These are phyloP conservation scores for Glycine soja DNA, from an alignment of 306 rosid genomes.

Conservation along the genomic window DNA sequence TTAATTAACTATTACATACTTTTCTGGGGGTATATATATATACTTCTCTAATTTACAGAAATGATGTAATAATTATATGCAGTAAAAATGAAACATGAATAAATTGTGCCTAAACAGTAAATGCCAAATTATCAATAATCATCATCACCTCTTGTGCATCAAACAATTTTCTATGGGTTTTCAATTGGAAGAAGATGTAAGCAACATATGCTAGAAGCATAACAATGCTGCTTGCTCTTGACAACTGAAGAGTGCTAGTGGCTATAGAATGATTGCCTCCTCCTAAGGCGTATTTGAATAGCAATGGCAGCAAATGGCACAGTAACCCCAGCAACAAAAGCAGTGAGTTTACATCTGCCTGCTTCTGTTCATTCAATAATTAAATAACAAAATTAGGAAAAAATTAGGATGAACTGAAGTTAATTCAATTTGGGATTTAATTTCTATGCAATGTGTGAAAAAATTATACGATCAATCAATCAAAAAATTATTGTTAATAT, in stretches of 20 bases:
- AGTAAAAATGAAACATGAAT: neutral
- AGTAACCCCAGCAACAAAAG: constrained; percentile 76
- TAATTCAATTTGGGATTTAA: neutral
- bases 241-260: constrained; percentile 67
- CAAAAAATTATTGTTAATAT: too few relatives aligned
- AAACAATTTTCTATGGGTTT: constrained; percentile 82
- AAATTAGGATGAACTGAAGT: neutral
- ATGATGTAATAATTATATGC: neutral
- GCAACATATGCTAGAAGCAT: constrained; percentile 85
- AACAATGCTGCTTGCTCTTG: constrained; percentile 85
- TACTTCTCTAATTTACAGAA: too few relatives aligned
- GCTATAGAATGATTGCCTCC: constrained; percentile 41
- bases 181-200: constrained; percentile 82
- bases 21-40: too few relatives aligned
- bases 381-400: neutral
- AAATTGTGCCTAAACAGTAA: neutral
- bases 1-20: too few relatives aligned
- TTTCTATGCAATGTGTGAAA: too few relatives aligned
- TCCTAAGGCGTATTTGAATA: constrained; percentile 59
- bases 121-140: neutral
- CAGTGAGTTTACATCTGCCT: constrained; percentile 82
- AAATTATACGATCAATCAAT: too few relatives aligned
- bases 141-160: constrained; percentile 70
- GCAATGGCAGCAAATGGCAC: constrained; percentile 84
- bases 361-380: constrained; percentile 66